These are phyloP conservation scores for Candida frijolesensis DNA, from an alignment of 1,139 yeast genomes.

Conservation along the genomic window DNA sequence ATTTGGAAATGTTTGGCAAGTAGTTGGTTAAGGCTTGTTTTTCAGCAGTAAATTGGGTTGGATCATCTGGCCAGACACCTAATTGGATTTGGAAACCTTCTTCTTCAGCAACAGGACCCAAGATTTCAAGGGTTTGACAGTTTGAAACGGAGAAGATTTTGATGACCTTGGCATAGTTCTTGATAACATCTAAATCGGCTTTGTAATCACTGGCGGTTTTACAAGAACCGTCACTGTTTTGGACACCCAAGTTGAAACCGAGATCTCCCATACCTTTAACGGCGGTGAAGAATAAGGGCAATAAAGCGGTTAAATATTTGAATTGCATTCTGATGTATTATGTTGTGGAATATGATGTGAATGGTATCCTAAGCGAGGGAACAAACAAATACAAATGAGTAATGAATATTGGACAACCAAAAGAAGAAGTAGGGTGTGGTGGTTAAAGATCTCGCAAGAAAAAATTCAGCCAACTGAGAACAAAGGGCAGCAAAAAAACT, in stretches of 20 bases:
- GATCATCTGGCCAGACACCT: conserved; percentile 92
- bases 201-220: conserved; percentile 69
- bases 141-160: conserved; percentile 87
- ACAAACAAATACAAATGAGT: neutral
- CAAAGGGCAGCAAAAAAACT: neutral
- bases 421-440: neutral
- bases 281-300: conserved; percentile 37
- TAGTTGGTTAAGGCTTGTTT: conserved; percentile 65
- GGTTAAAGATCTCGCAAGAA: neutral
- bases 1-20: conserved; percentile 69
- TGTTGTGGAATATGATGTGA: neutral
- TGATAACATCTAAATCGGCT: conserved; percentile 59
- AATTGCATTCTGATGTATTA: conserved; percentile 33
- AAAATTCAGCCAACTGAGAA: too few relatives aligned
- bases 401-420: neutral
- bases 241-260: conserved; percentile 84
- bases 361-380: too few relatives aligned
- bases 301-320: conserved; percentile 27
- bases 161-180: conserved; percentile 58
- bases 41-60: conserved; percentile 69
- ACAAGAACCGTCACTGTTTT: conserved; percentile 69
- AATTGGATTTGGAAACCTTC: conserved; percentile 73
- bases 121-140: conserved; percentile 78
- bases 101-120: conserved; percentile 84
- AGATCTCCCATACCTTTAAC: conserved; percentile 49